A percentile compares a stretch with the other conserved stretches of the same genome.
These are phyloP conservation scores for Haplosporangium sp. DNA, from an alignment of 371 early-diverging fungal genomes.

Conservation along the genomic window DNA sequence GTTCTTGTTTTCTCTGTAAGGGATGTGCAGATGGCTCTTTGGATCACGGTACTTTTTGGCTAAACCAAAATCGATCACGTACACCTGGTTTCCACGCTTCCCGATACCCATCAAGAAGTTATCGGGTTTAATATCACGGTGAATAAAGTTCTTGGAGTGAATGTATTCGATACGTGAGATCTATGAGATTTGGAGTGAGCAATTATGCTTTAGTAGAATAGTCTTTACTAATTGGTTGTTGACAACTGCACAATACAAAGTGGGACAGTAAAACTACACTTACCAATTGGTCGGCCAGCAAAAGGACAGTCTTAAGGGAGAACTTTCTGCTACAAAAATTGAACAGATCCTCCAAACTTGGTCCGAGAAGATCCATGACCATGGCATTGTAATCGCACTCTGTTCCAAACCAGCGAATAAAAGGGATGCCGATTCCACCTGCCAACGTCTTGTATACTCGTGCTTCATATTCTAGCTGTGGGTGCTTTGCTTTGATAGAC, in stretches of 20 bases:
- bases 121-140: conserved; percentile 95
- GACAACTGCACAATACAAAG: background rate
- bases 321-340: conserved; percentile 98
- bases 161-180: conserved; percentile 96
- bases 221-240: background rate
- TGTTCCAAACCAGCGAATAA: conserved; percentile 93
- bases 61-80: conserved; percentile 99
- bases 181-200: conserved; percentile 59
- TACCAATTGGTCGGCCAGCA: conserved; percentile 99
- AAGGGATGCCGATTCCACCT: conserved; percentile 97
- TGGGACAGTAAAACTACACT: conserved; percentile 4
- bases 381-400: conserved; percentile 96
- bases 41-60: conserved; percentile 99
- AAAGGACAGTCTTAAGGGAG: conserved; percentile 97
- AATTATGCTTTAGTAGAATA: background rate
- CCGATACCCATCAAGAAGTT: conserved; percentile 99
- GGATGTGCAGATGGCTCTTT: conserved; percentile 97
- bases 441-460: conserved; percentile 94
- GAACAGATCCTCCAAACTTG: conserved; percentile 98
- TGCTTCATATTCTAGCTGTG: conserved; percentile 98
- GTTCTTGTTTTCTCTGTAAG: conserved; percentile 98
- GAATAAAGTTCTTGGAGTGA: conserved; percentile 91
- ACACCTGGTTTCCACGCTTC: conserved; percentile 95
- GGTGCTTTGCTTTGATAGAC: conserved; percentile 92
- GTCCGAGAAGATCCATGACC: conserved; percentile 99